Evolutionary conservation across 2,329 filamentous ascomycete genomes (phyloP).

Genomic region (Emmonsiellopsis sp.): DNA sequence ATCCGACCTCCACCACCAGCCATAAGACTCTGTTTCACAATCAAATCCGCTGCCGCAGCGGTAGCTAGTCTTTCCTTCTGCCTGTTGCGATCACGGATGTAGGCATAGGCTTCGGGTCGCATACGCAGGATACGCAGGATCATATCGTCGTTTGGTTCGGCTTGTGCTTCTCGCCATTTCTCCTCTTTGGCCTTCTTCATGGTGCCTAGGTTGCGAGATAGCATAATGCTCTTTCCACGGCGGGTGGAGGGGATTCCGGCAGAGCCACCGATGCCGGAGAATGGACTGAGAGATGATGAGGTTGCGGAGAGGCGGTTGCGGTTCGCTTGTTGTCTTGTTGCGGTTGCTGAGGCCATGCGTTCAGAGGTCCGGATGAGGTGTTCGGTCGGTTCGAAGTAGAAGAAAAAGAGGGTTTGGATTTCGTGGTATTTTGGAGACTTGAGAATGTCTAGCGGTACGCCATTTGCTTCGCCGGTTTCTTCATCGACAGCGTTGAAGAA

Average conservation of each 20-base stretch:
- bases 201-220: constrained; percentile 85
- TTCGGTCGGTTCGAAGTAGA: constrained; percentile 90
- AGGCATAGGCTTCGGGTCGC: constrained; percentile 79
- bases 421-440: constrained; percentile 99
- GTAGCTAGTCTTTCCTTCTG: constrained; percentile 92
- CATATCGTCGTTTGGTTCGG: constrained; percentile 96
- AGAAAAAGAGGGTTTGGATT: constrained; percentile 92
- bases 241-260: constrained; percentile 40
- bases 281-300: constrained; percentile 18
- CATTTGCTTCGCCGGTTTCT: constrained; percentile 69
- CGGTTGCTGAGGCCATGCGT: constrained; percentile 83
- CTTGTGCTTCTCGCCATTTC: constrained; percentile 89
- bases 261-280: constrained; percentile 31
- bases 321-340: constrained; percentile 62
- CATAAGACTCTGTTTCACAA: constrained; percentile 83
- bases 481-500: constrained; percentile 96
- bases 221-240: constrained; percentile 68
- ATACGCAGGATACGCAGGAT: constrained; percentile 90
- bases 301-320: constrained; percentile 62
- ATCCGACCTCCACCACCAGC: constrained; percentile 47
- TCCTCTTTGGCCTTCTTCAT: constrained; percentile 96
- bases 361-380: constrained; percentile 92
- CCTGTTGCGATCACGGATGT: constrained; percentile 80
- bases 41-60: constrained; percentile 82
- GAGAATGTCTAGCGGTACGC: constrained; percentile 81